A percentile compares a stretch with the other conserved stretches of the same genome.
These are phyloP conservation scores for Lecanicillium sp. DNA, from an alignment of 2,329 filamentous ascomycete genomes.

Conservation along the genomic window DNA sequence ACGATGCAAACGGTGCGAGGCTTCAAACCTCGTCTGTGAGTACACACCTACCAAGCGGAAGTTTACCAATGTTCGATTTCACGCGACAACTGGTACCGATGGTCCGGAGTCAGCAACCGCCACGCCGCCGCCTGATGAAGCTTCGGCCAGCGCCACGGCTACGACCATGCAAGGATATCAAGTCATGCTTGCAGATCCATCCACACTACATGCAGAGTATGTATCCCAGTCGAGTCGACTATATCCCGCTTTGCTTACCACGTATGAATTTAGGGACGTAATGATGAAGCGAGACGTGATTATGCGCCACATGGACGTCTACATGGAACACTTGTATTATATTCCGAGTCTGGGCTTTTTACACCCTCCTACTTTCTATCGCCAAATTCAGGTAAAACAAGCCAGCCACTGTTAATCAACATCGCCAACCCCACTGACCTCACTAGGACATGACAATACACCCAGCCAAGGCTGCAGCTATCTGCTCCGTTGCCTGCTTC, in stretches of 20 bases:
- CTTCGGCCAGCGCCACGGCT: conserved; percentile 12
- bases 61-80: conserved; percentile 25
- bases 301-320: conserved; percentile 28
- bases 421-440: neutral
- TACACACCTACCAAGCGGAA: conserved; percentile 31
- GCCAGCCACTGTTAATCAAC: neutral
- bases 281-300: conserved; percentile 27
- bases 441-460: conserved; percentile 24
- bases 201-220: conserved; percentile 21
- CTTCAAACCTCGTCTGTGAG: conserved; percentile 26
- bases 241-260: neutral
- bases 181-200: conserved; percentile 16
- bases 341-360: conserved; percentile 32
- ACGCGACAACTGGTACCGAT: conserved; percentile 9
- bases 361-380: conserved; percentile 25
- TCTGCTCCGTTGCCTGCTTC: conserved; percentile 29
- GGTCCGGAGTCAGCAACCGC: neutral
- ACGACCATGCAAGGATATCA: conserved; percentile 11
- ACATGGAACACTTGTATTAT: conserved; percentile 29
- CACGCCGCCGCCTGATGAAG: conserved; percentile 4
- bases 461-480: conserved; percentile 26
- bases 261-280: conserved; percentile 19
- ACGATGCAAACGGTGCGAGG: conserved; percentile 29
- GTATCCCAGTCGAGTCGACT: conserved; percentile 4
- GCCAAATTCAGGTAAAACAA: conserved; percentile 24